phyloP scores from a whole-genome alignment of 768 basidiomycete species.

The Coprinopsis marcescibilis region DNA sequence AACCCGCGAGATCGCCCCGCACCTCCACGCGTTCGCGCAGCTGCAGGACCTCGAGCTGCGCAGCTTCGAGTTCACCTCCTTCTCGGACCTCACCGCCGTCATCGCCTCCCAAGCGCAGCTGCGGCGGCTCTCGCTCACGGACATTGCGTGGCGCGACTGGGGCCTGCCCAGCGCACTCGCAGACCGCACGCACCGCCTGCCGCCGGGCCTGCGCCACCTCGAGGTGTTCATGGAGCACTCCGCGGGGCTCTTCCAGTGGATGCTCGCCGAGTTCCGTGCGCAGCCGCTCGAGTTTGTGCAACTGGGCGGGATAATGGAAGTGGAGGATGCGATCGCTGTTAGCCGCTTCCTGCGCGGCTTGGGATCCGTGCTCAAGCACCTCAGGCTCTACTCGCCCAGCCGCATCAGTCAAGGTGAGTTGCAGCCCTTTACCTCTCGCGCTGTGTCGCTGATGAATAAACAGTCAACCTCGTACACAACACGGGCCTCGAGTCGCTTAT shows the following conservation, averaged over 20 bases:
- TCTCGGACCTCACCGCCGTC: slow-evolving; percentile 16
- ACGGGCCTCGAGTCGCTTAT: slow-evolving; percentile 13
- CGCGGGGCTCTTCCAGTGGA: slow-evolving; percentile 10
- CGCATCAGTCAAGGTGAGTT: slow-evolving; percentile 21
- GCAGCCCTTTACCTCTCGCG: not conserved
- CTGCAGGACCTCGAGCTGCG: slow-evolving; percentile 22
- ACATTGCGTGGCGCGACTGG: slow-evolving; percentile 17
- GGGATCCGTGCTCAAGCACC: slow-evolving; percentile 19
- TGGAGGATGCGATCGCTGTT: slow-evolving; percentile 18
- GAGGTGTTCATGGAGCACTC: slow-evolving; percentile 10
- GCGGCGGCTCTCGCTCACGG: slow-evolving; percentile 17
- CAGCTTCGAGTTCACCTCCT: slow-evolving; percentile 20
- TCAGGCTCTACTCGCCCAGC: slow-evolving; percentile 18
- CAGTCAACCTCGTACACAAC: slow-evolving; percentile 13
- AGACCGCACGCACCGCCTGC: slow-evolving; percentile 2
- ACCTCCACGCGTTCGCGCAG: slow-evolving; percentile 13
- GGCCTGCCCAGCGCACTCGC: not conserved
- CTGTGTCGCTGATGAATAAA: not conserved
- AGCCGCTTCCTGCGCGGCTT: slow-evolving; percentile 19
- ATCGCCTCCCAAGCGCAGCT: slow-evolving; percentile 19
- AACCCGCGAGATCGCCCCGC: slow-evolving; percentile 6
- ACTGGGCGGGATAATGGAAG: slow-evolving; percentile 16
- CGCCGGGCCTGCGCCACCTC: slow-evolving; percentile 13
- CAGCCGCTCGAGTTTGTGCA: slow-evolving; percentile 2
- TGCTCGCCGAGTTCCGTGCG: not conserved